Evolutionary conservation across 495 filamentous ascomycete genomes (phyloP).

Genomic region (Hyaloscypha hepaticicola): DNA sequence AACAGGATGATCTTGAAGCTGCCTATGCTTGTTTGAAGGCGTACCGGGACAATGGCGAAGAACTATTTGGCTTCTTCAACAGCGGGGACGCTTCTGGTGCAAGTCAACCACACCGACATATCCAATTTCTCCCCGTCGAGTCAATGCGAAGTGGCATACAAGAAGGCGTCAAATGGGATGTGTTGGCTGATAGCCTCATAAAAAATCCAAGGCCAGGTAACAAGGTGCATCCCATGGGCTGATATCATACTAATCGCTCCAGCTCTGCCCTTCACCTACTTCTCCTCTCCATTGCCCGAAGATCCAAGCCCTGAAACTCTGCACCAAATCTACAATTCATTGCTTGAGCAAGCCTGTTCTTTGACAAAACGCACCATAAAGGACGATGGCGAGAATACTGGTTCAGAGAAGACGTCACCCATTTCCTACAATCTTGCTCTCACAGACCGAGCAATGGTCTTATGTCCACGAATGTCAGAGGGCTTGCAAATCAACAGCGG

Average conservation of each 20-base stretch:
- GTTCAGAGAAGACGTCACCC: constrained; percentile 37
- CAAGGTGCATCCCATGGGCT: not conserved
- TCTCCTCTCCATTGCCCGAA: constrained; percentile 43
- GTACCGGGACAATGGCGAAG: constrained; percentile 45
- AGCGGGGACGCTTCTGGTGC: constrained; percentile 75
- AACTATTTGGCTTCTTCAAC: constrained; percentile 82
- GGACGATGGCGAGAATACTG: not conserved
- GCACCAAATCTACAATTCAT: constrained; percentile 44
- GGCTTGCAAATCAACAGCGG: constrained; percentile 35
- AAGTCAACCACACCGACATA: constrained; percentile 74
- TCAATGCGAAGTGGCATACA: constrained; percentile 54
- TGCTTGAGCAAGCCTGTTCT: constrained; percentile 56
- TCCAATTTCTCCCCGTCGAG: constrained; percentile 74
- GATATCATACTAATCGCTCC: not conserved
- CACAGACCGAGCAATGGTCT: constrained; percentile 64
- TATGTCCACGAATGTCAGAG: constrained; percentile 60
- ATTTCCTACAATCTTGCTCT: constrained; percentile 83
- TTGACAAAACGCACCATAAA: too few relatives aligned
- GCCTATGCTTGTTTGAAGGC: constrained; percentile 63
- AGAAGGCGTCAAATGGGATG: constrained; percentile 38
- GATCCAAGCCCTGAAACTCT: constrained; percentile 43
- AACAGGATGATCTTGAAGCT: constrained; percentile 61
- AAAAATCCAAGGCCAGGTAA: constrained; percentile 17
- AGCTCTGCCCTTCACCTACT: constrained; percentile 53
- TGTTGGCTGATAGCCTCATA: constrained; percentile 53